These are phyloP conservation scores for Claviceps maximensis DNA, from an alignment of 2,329 filamentous ascomycete species.

Conservation along the genomic window DNA sequence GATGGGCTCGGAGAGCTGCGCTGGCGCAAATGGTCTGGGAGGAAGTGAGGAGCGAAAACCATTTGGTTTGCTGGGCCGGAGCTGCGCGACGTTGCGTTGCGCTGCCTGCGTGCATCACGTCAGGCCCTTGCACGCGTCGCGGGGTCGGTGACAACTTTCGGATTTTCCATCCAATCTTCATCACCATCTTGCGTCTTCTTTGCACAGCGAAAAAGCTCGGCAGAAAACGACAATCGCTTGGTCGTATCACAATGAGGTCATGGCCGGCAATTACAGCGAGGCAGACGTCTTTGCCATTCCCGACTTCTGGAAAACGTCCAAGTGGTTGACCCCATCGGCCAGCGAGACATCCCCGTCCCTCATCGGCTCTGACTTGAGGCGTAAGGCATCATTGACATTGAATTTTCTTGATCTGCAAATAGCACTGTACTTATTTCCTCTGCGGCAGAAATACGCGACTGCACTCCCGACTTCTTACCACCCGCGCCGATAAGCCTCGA, in stretches of 20 bases:
- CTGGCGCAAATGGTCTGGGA: not conserved
- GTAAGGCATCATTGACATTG: conserved; percentile 11
- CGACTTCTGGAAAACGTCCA: conserved; percentile 44
- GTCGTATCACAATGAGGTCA: conserved; percentile 12
- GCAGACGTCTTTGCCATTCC: conserved; percentile 51
- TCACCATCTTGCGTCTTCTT: not conserved
- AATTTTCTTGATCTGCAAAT: not conserved
- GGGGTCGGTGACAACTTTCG: not conserved
- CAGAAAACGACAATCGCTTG: not conserved
- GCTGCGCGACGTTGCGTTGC: not conserved
- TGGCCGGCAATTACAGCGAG: conserved; percentile 26
- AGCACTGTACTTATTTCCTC: not conserved
- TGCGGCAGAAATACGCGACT: not conserved
- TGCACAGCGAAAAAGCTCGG: too few species aligned
- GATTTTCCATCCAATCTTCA: not conserved
- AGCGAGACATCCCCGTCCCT: conserved; percentile 19
- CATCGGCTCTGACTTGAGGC: conserved; percentile 28
- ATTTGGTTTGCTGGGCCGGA: not conserved
- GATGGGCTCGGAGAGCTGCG: not conserved
- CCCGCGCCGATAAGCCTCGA: conserved; percentile 11
- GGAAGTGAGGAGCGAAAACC: not conserved
- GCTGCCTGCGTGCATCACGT: not conserved
- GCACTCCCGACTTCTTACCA: conserved; percentile 7
- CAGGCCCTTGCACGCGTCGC: not conserved
- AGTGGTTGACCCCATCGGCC: conserved; percentile 26